Conservation (phyloP, 768 basidiomycete genomes). For the Boletus sp. region DNA sequence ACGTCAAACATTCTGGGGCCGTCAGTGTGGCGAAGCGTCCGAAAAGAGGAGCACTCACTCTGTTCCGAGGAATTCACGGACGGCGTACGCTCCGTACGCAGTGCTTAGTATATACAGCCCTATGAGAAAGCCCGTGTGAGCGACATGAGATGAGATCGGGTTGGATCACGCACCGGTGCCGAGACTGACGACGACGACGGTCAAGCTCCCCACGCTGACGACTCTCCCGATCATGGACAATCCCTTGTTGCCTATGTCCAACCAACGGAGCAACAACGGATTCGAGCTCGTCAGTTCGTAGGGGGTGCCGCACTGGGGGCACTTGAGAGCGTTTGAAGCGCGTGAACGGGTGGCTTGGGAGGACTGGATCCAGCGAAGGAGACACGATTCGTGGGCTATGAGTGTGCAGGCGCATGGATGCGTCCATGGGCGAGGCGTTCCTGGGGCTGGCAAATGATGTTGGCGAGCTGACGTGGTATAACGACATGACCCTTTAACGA, state of each 20-base stretch:
- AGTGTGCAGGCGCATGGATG: constrained; percentile 83
- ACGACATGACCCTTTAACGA: not conserved
- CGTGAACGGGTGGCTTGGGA: constrained; percentile 59
- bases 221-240: constrained; percentile 52
- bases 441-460: constrained; percentile 33
- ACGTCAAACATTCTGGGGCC: constrained; percentile 54
- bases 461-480: not conserved
- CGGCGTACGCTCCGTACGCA: constrained; percentile 70
- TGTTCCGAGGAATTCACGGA: constrained; percentile 65
- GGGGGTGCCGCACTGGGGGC: constrained; percentile 68
- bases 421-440: constrained; percentile 59
- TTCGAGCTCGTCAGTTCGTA: constrained; percentile 71
- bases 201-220: constrained; percentile 50
- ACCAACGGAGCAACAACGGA: constrained; percentile 47
- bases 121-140: constrained; percentile 20
- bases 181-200: constrained; percentile 51
- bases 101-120: constrained; percentile 53
- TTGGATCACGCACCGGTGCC: constrained; percentile 52
- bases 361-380: constrained; percentile 76
- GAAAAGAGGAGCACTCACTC: constrained; percentile 44
- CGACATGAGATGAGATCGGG: not conserved
- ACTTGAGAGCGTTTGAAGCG: constrained; percentile 65
- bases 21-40: not conserved
- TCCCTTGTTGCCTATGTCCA: constrained; percentile 50
- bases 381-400: constrained; percentile 76